These are phyloP conservation scores for Ophiostoma sp. DNA, from an alignment of 2,329 filamentous ascomycete genomes.

Conservation along the genomic window DNA sequence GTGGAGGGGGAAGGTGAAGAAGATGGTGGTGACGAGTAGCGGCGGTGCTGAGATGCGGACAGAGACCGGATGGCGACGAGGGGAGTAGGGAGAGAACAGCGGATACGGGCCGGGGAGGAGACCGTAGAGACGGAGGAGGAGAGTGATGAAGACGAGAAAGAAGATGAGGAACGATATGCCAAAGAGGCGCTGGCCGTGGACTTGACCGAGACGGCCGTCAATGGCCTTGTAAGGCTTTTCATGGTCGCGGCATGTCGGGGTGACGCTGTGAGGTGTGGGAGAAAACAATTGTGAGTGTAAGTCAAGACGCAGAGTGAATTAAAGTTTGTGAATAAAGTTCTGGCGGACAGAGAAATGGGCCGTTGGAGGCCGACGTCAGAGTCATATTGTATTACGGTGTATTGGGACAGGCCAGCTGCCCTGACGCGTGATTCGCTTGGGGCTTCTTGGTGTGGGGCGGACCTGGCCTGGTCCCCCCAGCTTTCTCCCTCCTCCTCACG, in stretches of 20 bases:
- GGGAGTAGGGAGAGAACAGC: background rate
- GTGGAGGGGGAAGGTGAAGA: background rate
- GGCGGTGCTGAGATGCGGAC: constrained; percentile 38
- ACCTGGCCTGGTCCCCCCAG: constrained; percentile 12
- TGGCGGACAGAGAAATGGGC: background rate
- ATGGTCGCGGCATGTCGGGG: constrained; percentile 47
- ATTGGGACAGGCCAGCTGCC: background rate
- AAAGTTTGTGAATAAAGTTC: background rate
- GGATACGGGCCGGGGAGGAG: background rate
- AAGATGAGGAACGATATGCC: background rate
- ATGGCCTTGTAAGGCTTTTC: constrained; percentile 44
- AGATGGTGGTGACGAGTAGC: background rate
- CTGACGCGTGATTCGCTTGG: constrained; percentile 17
- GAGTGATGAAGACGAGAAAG: background rate
- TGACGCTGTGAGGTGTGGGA: background rate
- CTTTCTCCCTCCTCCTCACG: background rate
- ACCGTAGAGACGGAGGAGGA: background rate
- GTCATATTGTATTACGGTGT: background rate
- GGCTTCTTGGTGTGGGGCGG: background rate
- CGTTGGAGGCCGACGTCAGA: constrained; percentile 15
- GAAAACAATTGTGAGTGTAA: background rate
- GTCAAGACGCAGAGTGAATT: background rate
- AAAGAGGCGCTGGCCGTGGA: constrained; percentile 28
- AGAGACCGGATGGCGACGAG: constrained; percentile 35
- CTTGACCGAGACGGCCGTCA: constrained; percentile 38